Conservation (phyloP, 768 basidiomycete species). For the Pleurotus sapidus region DNA sequence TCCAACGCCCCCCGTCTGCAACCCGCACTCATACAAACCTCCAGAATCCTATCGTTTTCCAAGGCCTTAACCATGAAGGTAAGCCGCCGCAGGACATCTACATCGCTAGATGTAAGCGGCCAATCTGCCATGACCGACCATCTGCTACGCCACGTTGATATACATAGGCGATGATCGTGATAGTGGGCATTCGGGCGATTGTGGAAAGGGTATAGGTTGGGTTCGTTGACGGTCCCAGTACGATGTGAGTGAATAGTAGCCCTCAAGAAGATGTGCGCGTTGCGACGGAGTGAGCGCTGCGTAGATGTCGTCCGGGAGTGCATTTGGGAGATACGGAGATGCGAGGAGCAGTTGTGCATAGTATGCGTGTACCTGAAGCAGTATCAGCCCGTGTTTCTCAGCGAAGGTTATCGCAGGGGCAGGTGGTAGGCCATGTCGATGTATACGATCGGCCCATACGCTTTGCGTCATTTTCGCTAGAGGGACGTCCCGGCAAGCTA, state of each 20-base stretch:
- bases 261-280: conserved; percentile 28
- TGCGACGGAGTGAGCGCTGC: conserved; percentile 23
- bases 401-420: conserved; percentile 28
- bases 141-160: conserved; percentile 31
- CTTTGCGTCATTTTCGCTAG: conserved; percentile 23
- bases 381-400: conserved; percentile 19
- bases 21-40: conserved; percentile 25
- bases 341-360: conserved; percentile 29
- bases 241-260: conserved; percentile 29
- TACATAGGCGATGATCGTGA: conserved; percentile 30
- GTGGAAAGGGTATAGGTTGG: conserved; percentile 26
- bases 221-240: conserved; percentile 30
- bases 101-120: conserved; percentile 19
- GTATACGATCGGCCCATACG: conserved; percentile 31
- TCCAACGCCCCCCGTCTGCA: conserved; percentile 33
- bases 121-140: conserved; percentile 28
- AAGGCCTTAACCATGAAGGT: conserved; percentile 26
- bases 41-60: conserved; percentile 25
- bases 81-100: conserved; percentile 35
- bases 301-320: conserved; percentile 11
- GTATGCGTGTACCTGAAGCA: conserved; percentile 30
- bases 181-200: conserved; percentile 25
- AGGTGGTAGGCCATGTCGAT: conserved; percentile 24
- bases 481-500: conserved; percentile 21
- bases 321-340: conserved; percentile 16